Percentiles rank a stretch among this genome's conserved stretches.
phyloP scores from a whole-genome alignment of 768 basidiomycete genomes.

The Suillus subaureus region DNA sequence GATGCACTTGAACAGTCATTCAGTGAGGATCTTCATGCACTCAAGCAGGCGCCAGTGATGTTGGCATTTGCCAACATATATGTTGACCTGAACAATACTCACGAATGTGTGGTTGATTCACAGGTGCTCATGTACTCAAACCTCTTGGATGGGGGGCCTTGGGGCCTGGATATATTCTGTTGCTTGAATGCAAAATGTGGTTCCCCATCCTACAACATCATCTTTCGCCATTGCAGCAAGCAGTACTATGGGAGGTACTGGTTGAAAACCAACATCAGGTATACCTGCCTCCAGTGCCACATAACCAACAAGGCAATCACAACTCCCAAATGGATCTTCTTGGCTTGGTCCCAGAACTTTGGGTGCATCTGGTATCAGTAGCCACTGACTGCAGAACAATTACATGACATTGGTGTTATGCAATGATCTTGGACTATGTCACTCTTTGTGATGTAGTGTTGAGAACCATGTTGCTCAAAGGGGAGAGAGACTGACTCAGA shows the following conservation, averaged over 20 bases:
- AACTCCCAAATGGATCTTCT: neutral
- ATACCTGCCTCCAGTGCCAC: neutral
- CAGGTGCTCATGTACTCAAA: neutral
- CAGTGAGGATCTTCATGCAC: too few relatives aligned
- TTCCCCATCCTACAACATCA: neutral
- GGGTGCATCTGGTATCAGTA: neutral
- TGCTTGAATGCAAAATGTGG: neutral
- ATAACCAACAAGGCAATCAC: too few relatives aligned
- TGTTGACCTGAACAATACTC: too few relatives aligned
- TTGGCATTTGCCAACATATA: too few relatives aligned
- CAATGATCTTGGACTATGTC: too few relatives aligned
- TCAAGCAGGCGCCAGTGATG: too few relatives aligned
- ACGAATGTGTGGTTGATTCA: neutral
- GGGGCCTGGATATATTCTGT: neutral
- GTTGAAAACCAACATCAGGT: neutral
- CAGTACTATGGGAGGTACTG: neutral
- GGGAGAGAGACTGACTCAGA: too few relatives aligned
- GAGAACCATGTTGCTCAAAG: too few relatives aligned
- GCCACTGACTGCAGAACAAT: constrained; percentile 1
- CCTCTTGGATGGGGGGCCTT: neutral
- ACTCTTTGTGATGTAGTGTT: too few relatives aligned
- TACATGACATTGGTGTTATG: neutral
- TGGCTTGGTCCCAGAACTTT: neutral
- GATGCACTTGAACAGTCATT: neutral
- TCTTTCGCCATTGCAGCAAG: neutral